Conservation (phyloP, 257 asterid species). For the Buddleja alternifolia region DNA sequence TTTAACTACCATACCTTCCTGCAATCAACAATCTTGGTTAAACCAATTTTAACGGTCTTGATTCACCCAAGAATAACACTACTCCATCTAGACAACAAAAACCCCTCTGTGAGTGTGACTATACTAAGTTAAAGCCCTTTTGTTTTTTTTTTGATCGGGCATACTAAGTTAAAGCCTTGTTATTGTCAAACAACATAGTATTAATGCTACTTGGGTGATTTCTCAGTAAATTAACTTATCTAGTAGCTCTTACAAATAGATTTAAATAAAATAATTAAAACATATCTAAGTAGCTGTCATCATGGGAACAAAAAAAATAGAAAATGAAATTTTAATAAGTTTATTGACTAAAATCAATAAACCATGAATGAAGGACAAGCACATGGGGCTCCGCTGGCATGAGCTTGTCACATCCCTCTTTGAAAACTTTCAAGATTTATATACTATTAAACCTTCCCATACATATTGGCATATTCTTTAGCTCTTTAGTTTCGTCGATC, state of each 20-base stretch:
- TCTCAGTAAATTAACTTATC: not conserved
- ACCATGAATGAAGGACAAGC: conserved; percentile 33
- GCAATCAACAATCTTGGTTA: no score
- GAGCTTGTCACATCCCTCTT: conserved; percentile 7
- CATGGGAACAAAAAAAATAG: conserved; percentile 1
- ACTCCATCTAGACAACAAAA: not conserved
- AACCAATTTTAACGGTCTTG: not conserved
- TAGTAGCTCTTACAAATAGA: not conserved
- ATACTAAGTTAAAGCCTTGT: no score
- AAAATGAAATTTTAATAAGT: not conserved
- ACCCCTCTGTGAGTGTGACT: not conserved
- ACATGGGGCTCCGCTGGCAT: conserved; percentile 56
- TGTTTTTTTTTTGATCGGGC: no score
- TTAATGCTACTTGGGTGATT: not conserved
- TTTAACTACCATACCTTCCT: no score
- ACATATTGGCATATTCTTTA: not conserved
- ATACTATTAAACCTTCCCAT: conserved; percentile 11
- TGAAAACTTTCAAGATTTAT: not conserved
- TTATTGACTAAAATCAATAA: conserved; percentile 12
- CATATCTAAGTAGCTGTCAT: not conserved
- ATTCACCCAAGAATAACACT: not conserved
- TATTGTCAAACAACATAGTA: not conserved
- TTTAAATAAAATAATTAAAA: no score
- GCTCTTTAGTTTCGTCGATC: no score
- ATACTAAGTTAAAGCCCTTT: not conserved